A percentile compares a stretch with the other conserved stretches of the same genome.
Evolutionary conservation across 176 grass and related monocot species (phyloP).

Genomic region (Phoenix dactylifera): DNA sequence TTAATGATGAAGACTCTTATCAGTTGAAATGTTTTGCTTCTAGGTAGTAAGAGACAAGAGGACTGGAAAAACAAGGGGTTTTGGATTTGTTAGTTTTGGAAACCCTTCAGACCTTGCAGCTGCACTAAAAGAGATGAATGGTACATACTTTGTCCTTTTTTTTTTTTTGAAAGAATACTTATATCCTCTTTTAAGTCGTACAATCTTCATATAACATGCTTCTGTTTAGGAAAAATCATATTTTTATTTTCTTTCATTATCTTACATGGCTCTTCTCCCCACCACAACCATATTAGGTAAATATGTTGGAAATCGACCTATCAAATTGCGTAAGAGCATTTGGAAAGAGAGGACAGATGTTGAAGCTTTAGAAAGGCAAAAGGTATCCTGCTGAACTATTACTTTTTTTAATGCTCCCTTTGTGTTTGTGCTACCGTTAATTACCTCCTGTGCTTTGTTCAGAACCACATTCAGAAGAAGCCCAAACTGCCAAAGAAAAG

Average conservation of each 20-base stretch:
- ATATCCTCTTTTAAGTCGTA: constrained; percentile 2
- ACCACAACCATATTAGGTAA: constrained; percentile 49
- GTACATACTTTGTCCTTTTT: constrained; percentile 10
- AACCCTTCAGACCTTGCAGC: constrained; percentile 88
- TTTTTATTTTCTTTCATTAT: no score
- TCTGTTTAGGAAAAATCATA: no score
- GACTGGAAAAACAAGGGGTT: constrained; percentile 94
- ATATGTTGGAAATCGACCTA: constrained; percentile 93
- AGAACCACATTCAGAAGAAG: constrained; percentile 89
- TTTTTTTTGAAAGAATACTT: no score
- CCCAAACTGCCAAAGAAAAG: constrained; percentile 78
- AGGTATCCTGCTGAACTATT: constrained; percentile 23
- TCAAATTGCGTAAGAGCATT: constrained; percentile 98
- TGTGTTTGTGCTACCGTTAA: constrained; percentile 3
- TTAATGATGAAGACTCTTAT: no score
- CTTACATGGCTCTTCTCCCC: background rate
- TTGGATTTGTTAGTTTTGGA: constrained; percentile 97
- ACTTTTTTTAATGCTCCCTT: constrained; percentile 13
- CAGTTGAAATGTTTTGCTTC: background rate
- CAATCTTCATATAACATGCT: no score
- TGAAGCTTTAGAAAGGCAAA: constrained; percentile 80
- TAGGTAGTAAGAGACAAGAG: constrained; percentile 96
- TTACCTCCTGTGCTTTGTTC: constrained; percentile 19
- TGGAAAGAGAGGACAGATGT: constrained; percentile 97
- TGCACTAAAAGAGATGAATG: constrained; percentile 99